Percentiles rank a stretch among this genome's conserved stretches.
Conservation (phyloP, 371 early-diverging fungal genomes). For the Batkoa obscura region DNA sequence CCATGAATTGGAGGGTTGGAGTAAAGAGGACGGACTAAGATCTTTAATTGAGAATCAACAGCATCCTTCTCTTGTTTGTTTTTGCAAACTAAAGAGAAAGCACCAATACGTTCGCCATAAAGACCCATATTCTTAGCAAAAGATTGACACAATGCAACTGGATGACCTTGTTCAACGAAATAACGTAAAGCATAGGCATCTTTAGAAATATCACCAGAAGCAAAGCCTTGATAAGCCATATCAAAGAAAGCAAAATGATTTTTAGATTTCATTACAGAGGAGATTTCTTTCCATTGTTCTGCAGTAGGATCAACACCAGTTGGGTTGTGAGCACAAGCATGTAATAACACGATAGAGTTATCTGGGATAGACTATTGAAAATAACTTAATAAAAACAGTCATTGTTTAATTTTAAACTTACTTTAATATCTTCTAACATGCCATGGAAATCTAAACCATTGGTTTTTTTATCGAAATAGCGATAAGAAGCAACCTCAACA, state of each 20-base stretch:
- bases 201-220: slow-evolving; percentile 72
- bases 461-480: slow-evolving; percentile 86
- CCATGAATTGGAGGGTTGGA: slow-evolving; percentile 94
- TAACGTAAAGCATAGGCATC: slow-evolving; percentile 92
- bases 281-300: slow-evolving; percentile 83
- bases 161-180: slow-evolving; percentile 67
- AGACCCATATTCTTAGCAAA: slow-evolving; percentile 99
- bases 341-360: slow-evolving; percentile 81
- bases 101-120: slow-evolving; percentile 95
- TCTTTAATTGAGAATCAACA: slow-evolving; percentile 87
- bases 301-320: slow-evolving; percentile 94
- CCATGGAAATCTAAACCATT: slow-evolving; percentile 86
- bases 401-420: slow-evolving; percentile 7
- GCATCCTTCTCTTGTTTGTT: slow-evolving; percentile 61
- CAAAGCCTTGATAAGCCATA: slow-evolving; percentile 98
- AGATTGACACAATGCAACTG: slow-evolving; percentile 77
- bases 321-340: slow-evolving; percentile 98
- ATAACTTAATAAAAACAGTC: background rate
- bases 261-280: slow-evolving; percentile 56
- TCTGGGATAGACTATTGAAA: slow-evolving; percentile 38
- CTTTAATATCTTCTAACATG: slow-evolving; percentile 74
- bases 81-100: slow-evolving; percentile 74
- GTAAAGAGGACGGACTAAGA: slow-evolving; percentile 91
- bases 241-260: slow-evolving; percentile 89
- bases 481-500: slow-evolving; percentile 66